A percentile compares a stretch with the other conserved stretches of the same genome.
Conservation (phyloP, 2,329 filamentous ascomycete species). For the Magnaporthiopsis incrustans region DNA sequence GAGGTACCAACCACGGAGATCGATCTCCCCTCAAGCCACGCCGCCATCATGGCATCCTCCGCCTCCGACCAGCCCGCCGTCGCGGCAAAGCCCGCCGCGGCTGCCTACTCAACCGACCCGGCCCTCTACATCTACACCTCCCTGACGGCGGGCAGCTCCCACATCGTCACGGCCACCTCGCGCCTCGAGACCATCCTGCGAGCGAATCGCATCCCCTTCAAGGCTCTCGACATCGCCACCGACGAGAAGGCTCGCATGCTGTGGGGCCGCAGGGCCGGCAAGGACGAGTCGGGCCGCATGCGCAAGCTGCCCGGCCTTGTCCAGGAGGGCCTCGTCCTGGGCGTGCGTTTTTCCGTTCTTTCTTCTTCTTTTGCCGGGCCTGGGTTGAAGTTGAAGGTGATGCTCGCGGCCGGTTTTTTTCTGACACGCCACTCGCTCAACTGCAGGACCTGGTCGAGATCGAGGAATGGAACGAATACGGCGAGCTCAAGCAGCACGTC, state of each 20-base stretch:
- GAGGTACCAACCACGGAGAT: too few species aligned
- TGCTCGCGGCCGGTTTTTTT: too few species aligned
- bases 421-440: neutral
- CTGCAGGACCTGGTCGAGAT: conserved; percentile 80
- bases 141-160: conserved; percentile 86
- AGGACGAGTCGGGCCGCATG: conserved; percentile 49
- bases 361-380: neutral
- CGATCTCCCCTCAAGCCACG: too few species aligned
- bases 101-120: conserved; percentile 50
- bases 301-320: conserved; percentile 85
- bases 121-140: conserved; percentile 93
- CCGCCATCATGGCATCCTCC: too few species aligned
- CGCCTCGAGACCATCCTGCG: conserved; percentile 93
- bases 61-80: too few species aligned
- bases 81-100: neutral
- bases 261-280: conserved; percentile 77
- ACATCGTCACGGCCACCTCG: conserved; percentile 93
- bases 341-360: conserved; percentile 49
- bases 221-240: conserved; percentile 82
- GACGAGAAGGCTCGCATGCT: conserved; percentile 83
- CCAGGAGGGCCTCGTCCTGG: conserved; percentile 77
- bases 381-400: neutral
- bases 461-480: conserved; percentile 99
- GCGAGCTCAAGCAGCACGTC: conserved; percentile 84
- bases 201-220: conserved; percentile 90